These are phyloP conservation scores for Lumnitzera racemosa DNA, from an alignment of 345 rosid species.

Conservation along the genomic window DNA sequence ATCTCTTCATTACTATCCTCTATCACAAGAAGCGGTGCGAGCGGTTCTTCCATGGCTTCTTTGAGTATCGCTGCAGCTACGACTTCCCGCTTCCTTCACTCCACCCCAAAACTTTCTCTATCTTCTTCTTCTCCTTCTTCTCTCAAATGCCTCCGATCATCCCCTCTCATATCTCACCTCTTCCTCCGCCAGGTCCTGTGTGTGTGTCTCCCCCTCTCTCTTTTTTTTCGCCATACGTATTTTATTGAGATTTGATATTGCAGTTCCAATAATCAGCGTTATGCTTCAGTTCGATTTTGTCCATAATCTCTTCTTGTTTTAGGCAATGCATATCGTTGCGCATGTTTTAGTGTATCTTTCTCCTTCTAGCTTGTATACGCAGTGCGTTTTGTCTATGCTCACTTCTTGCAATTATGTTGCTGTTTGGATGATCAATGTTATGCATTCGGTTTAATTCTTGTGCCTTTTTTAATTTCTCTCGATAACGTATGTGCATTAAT, in stretches of 20 bases:
- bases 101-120: conserved; percentile 35
- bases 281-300: too few species aligned
- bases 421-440: too few species aligned
- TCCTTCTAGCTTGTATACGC: too few species aligned
- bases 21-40: not conserved
- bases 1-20: conserved; percentile 6
- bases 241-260: too few species aligned
- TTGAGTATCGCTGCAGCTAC: conserved; percentile 52
- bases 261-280: too few species aligned
- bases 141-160: conserved; percentile 43
- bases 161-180: conserved; percentile 38
- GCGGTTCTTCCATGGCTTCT: conserved; percentile 21
- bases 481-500: too few species aligned
- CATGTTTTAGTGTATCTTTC: too few species aligned
- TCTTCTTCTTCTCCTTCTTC: conserved; percentile 15
- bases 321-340: not conserved
- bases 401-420: too few species aligned
- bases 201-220: not conserved
- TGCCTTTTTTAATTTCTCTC: too few species aligned
- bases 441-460: too few species aligned
- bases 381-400: too few species aligned
- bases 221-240: not conserved
- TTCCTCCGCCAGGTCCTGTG: conserved; percentile 34
- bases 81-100: conserved; percentile 38
- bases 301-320: not conserved